Base-by-base conservation (phyloP, 1,284 basidiomycete species). In the Puccinia novopanici region DNA sequence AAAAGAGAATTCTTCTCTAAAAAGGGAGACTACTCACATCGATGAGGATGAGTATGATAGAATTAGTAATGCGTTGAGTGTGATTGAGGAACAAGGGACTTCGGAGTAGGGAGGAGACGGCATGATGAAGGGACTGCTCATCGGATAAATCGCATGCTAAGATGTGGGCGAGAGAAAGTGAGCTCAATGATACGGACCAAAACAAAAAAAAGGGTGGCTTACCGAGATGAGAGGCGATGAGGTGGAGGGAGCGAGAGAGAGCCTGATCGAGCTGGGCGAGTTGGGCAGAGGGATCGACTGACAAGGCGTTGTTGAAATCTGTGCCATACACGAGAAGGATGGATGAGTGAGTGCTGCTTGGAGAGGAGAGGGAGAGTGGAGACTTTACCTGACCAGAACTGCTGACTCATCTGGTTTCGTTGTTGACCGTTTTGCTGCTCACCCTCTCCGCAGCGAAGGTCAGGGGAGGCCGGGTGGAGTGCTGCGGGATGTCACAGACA, bases 41-140 rank as follows among this genome's bases (percentile, higher is more conserved):
- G 30, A 73, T 73, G 27, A 73, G 54, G 8, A 59, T 73, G 52
- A 59, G 54, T n/a, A 73, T 59, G 40, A 73, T 59, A 13, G 54
- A 57, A 59, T 73, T 73, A 13, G 71, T 73, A 30, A 40, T 19
- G 9, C 52, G 13, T 59, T 73, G 71, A 27, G 34, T 57, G 54
- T 73, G 71, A 45, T 55, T 57, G 30, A 54, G 71, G 50, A 73
- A 73, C n/a, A 73, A 30, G 22, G 71, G 71, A 30, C 71, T 73
- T 22, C 45, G 71, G 13, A 73, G 54, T 24, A 73, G 54, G n/a
- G 37, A 24, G 12, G 71, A 40, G 40, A 73, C 54, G 8, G 71
- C 71, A 55, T 73, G 71, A 73, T 73, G 71, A 13, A 73, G 71
- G 4, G 71, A 73, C 30, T 73, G 19, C 45, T 73, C 52, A 45